These are phyloP conservation scores for Stagonosporopsis vannaccii DNA, from an alignment of 2,329 filamentous ascomycete species.

Conservation along the genomic window DNA sequence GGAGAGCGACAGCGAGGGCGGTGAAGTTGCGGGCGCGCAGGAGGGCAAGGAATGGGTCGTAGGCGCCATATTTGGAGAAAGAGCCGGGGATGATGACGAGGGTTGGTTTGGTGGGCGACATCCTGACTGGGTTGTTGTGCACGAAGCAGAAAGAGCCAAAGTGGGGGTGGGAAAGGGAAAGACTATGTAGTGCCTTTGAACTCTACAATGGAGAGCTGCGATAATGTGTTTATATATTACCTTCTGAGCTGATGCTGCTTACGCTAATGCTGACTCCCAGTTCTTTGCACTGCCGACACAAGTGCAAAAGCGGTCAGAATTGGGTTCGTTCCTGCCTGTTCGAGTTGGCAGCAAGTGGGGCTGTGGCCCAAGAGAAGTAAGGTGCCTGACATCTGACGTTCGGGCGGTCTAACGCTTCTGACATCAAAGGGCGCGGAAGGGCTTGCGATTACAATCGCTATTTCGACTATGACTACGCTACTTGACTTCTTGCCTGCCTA, in stretches of 20 bases:
- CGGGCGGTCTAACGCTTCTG: not conserved
- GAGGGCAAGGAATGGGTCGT: slow-evolving; percentile 16
- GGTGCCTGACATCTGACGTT: not conserved
- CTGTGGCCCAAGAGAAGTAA: not conserved
- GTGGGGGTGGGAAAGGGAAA: too few species aligned
- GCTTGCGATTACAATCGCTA: slow-evolving; percentile 1
- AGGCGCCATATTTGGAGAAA: slow-evolving; percentile 21
- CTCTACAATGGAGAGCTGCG: not conserved
- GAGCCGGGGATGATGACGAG: slow-evolving; percentile 35
- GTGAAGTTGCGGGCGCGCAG: slow-evolving; percentile 21
- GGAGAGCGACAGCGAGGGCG: slow-evolving; percentile 22
- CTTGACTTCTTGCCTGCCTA: not conserved
- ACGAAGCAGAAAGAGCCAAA: too few species aligned
- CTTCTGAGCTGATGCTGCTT: not conserved
- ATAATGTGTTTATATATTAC: not conserved
- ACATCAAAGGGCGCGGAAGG: not conserved
- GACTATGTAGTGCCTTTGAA: too few species aligned
- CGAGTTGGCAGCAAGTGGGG: not conserved
- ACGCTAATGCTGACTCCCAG: not conserved
- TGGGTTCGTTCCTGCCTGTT: not conserved
- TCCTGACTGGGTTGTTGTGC: not conserved
- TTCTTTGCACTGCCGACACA: not conserved
- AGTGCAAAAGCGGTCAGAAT: not conserved
- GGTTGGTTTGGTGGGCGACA: slow-evolving; percentile 14
- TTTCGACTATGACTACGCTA: slow-evolving; percentile 12